phyloP scores from a whole-genome alignment of 2,329 filamentous ascomycete species.

The Furcasterigmium sp. region DNA sequence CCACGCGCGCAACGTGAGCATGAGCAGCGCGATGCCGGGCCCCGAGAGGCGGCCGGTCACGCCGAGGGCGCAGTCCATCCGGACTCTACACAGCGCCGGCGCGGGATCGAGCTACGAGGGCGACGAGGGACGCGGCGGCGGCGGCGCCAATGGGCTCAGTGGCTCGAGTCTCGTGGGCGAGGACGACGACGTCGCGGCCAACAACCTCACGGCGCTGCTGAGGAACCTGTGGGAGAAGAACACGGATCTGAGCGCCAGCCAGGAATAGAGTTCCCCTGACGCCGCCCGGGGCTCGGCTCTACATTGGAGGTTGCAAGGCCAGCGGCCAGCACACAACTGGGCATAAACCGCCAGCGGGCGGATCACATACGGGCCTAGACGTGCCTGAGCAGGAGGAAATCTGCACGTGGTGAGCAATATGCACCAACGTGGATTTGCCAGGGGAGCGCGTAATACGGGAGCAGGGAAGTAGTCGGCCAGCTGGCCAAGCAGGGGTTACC shows the following conservation, averaged over 20 bases:
- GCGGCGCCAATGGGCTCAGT: conserved; percentile 31
- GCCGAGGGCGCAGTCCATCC: conserved; percentile 27
- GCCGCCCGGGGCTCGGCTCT: too few relatives aligned
- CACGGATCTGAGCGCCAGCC: conserved; percentile 51
- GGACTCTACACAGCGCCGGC: conserved; percentile 23
- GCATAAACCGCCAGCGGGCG: too few relatives aligned
- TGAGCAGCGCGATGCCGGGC: conserved; percentile 10
- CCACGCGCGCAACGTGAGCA: conserved; percentile 33
- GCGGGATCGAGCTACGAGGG: conserved; percentile 39
- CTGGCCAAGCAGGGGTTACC: too few relatives aligned
- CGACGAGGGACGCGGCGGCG: conserved; percentile 31
- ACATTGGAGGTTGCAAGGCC: too few relatives aligned
- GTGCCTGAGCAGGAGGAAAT: too few relatives aligned
- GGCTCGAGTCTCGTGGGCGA: conserved; percentile 44
- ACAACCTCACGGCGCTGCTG: conserved; percentile 45
- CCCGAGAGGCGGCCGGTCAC: conserved; percentile 19
- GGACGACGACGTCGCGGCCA: conserved; percentile 33
- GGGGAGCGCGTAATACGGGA: too few relatives aligned
- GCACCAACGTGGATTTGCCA: too few relatives aligned
- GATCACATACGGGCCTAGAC: too few relatives aligned
- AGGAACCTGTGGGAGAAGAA: conserved; percentile 59
- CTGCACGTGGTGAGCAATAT: too few relatives aligned
- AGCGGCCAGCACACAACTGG: too few relatives aligned
- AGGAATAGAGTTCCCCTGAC: conserved; percentile 28
- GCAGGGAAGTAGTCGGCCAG: too few relatives aligned